Conservation (phyloP, 208 protist genomes). For the Trypanosoma cruzi region DNA sequence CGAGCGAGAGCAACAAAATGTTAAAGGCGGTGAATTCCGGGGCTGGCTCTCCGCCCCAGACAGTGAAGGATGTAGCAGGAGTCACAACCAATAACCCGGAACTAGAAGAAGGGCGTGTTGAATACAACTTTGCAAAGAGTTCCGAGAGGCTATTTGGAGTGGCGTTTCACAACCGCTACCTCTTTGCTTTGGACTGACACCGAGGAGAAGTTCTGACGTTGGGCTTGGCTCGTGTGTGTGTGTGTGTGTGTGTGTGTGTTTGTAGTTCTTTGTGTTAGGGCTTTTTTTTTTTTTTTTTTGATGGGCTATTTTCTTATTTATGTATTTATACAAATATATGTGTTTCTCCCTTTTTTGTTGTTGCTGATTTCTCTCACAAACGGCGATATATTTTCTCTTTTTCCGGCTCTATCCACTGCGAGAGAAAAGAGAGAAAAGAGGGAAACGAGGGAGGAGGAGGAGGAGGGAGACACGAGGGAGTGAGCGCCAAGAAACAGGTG, state of each 20-base stretch:
- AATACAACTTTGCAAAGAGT: conserved; percentile 85
- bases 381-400: too few relatives aligned
- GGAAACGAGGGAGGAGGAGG: background rate
- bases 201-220: background rate
- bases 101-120: conserved; percentile 30
- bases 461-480: too few relatives aligned
- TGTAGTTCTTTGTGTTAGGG: background rate
- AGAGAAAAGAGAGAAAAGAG: too few relatives aligned
- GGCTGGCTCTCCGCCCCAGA: background rate
- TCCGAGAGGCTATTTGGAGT: conserved; percentile 84
- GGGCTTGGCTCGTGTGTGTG: background rate
- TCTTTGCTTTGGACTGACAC: conserved; percentile 80
- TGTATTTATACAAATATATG: background rate
- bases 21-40: conserved; percentile 4
- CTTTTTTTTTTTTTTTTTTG: background rate
- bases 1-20: background rate
- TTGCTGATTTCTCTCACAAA: too few relatives aligned
- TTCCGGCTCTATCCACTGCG: too few relatives aligned
- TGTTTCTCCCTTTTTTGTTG: background rate
- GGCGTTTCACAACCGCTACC: conserved; percentile 88
- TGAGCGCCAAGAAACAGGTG: too few relatives aligned
- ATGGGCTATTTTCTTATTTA: background rate
- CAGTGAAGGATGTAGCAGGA: background rate
- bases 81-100: conserved; percentile 6
- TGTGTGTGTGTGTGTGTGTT: background rate